These are phyloP conservation scores for Daldinia eschscholtzii DNA, from an alignment of 2,329 filamentous ascomycete species.

Conservation along the genomic window DNA sequence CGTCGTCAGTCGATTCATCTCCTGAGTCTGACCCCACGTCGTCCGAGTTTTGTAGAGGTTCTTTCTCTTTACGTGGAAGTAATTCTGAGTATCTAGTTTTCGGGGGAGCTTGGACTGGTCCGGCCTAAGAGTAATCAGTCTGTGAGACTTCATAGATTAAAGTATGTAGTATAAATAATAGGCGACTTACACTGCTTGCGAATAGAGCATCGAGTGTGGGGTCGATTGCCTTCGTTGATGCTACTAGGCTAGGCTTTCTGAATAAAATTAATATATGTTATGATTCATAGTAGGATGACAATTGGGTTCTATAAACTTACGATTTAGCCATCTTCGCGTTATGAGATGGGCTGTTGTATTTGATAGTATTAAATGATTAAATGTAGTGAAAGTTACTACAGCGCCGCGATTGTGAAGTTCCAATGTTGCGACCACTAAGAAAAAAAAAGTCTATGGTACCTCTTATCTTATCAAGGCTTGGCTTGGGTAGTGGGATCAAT, in stretches of 20 bases:
- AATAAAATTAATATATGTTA: conserved; percentile 36
- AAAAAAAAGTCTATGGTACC: conserved; percentile 41
- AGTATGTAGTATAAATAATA: background rate
- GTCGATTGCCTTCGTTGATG: conserved; percentile 71
- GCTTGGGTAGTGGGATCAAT: conserved; percentile 16
- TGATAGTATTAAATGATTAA: conserved; percentile 4
- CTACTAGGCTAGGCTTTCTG: conserved; percentile 58
- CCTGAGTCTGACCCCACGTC: conserved; percentile 43
- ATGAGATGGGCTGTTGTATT: conserved; percentile 2
- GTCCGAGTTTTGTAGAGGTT: conserved; percentile 49
- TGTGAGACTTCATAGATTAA: conserved; percentile 3
- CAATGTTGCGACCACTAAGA: background rate
- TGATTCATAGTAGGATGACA: background rate
- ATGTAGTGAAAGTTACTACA: conserved; percentile 15
- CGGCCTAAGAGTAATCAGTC: conserved; percentile 53
- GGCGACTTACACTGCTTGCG: conserved; percentile 74
- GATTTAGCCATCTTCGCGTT: conserved; percentile 51
- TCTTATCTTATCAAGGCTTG: conserved; percentile 38
- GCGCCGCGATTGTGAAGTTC: background rate
- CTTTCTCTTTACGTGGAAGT: conserved; percentile 52
- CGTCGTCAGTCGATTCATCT: conserved; percentile 35
- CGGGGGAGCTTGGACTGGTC: conserved; percentile 62
- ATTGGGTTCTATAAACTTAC: conserved; percentile 39
- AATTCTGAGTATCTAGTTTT: conserved; percentile 61
- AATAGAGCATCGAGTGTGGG: conserved; percentile 78